These are phyloP conservation scores for Haematococcus sp. DNA, from an alignment of 139 green algal genomes.

Conservation along the genomic window DNA sequence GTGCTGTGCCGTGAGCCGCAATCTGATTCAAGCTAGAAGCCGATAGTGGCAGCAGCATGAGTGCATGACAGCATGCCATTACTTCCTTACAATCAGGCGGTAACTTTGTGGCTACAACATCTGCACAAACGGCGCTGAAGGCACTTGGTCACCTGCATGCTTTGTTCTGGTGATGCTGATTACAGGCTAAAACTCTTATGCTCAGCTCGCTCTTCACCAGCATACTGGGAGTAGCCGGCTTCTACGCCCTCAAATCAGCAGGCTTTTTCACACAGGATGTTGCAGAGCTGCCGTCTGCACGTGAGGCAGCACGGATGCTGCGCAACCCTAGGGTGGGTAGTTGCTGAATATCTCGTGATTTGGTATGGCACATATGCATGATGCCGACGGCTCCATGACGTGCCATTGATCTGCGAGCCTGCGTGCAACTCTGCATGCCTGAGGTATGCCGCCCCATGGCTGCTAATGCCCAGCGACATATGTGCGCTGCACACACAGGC, in stretches of 20 bases:
- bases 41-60: background rate
- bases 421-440: too few relatives aligned
- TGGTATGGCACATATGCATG: background rate
- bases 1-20: background rate
- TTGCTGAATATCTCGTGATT: background rate
- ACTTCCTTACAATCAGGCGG: background rate
- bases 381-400: background rate
- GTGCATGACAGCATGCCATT: too few relatives aligned
- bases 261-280: conserved; percentile 22
- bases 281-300: conserved; percentile 28
- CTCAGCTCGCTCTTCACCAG: conserved; percentile 24
- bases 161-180: background rate
- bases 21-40: background rate
- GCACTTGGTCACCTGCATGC: too few relatives aligned
- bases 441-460: too few relatives aligned
- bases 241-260: conserved; percentile 20
- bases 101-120: background rate
- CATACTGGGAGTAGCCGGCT: conserved; percentile 13
- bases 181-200: conserved; percentile 23
- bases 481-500: too few relatives aligned
- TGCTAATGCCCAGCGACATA: too few relatives aligned
- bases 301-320: conserved; percentile 21
- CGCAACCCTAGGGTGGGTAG: background rate
- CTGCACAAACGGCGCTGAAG: background rate
- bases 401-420: background rate